These are phyloP conservation scores for Ustulina deusta DNA, from an alignment of 2,329 filamentous ascomycete genomes.

Conservation along the genomic window DNA sequence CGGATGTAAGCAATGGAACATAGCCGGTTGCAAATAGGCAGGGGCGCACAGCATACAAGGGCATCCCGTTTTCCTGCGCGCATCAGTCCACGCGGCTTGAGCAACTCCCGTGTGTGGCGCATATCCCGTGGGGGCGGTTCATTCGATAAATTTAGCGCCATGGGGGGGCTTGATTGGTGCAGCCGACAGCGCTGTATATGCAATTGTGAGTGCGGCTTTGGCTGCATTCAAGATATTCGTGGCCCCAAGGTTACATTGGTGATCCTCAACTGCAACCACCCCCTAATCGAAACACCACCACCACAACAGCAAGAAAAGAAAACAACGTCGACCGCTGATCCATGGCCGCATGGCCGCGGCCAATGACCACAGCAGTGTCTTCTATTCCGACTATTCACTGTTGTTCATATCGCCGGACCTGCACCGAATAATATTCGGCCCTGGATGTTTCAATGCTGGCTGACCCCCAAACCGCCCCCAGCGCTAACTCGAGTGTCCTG, in stretches of 20 bases:
- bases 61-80: conserved; percentile 15
- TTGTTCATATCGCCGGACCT: conserved; percentile 21
- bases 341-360: conserved; percentile 29
- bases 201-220: conserved; percentile 19
- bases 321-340: conserved; percentile 15
- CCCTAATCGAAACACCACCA: conserved; percentile 20
- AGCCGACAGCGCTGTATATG: conserved; percentile 16
- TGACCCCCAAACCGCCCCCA: conserved; percentile 21
- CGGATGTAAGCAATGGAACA: conserved; percentile 27
- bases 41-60: conserved; percentile 19
- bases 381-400: conserved; percentile 14
- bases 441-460: conserved; percentile 20
- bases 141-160: conserved; percentile 35
- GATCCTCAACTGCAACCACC: conserved; percentile 27
- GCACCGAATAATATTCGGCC: conserved; percentile 4
- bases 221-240: conserved; percentile 31
- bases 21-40: conserved; percentile 28
- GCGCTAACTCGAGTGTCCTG: conserved; percentile 27
- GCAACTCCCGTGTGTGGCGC: conserved; percentile 28
- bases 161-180: conserved; percentile 24
- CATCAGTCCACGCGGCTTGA: conserved; percentile 36
- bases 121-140: conserved; percentile 37
- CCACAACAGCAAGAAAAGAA: not conserved
- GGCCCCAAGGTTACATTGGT: conserved; percentile 29
- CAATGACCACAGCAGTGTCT: conserved; percentile 1